Percentiles rank a stretch among this genome's conserved stretches.
These are phyloP conservation scores for Tremella fuciformis DNA, from an alignment of 768 basidiomycete species.

Conservation along the genomic window DNA sequence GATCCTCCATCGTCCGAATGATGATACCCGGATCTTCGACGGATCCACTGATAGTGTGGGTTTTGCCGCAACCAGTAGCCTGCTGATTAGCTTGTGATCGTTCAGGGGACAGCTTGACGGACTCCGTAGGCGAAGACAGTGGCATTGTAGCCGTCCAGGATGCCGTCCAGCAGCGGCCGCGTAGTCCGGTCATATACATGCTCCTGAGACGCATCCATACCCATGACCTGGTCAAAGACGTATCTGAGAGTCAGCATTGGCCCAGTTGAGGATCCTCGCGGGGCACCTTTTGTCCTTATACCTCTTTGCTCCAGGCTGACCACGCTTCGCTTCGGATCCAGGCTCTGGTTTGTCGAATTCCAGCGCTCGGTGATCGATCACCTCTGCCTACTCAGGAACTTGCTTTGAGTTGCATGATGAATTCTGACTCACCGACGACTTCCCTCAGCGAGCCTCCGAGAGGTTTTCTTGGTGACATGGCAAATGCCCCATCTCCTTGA, in stretches of 20 bases:
- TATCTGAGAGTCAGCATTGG: constrained; percentile 56
- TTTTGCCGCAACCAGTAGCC: constrained; percentile 99
- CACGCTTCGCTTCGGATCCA: constrained; percentile 53
- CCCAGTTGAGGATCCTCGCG: constrained; percentile 9
- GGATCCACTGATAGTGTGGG: constrained; percentile 95
- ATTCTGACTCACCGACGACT: constrained; percentile 43
- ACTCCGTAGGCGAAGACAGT: constrained; percentile 99
- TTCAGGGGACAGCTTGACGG: constrained; percentile 50
- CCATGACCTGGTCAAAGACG: constrained; percentile 93
- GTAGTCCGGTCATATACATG: constrained; percentile 85
- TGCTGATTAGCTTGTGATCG: constrained; percentile 48
- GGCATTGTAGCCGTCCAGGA: constrained; percentile 92
- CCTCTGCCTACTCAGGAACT: constrained; percentile 59
- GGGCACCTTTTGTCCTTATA: constrained; percentile 80
- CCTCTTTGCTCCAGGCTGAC: constrained; percentile 63
- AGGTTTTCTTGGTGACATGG: constrained; percentile 48
- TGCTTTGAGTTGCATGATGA: neutral
- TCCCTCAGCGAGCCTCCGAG: constrained; percentile 40
- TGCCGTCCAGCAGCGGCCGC: constrained; percentile 69
- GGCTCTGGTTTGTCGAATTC: constrained; percentile 95
- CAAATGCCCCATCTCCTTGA: constrained; percentile 81
- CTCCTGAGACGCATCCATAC: constrained; percentile 72
- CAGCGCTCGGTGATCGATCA: constrained; percentile 89
- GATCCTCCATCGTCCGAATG: constrained; percentile 93
- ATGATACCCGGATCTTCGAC: constrained; percentile 86